Conservation (phyloP, 345 rosid species). For the Eutrema heterophyllum region DNA sequence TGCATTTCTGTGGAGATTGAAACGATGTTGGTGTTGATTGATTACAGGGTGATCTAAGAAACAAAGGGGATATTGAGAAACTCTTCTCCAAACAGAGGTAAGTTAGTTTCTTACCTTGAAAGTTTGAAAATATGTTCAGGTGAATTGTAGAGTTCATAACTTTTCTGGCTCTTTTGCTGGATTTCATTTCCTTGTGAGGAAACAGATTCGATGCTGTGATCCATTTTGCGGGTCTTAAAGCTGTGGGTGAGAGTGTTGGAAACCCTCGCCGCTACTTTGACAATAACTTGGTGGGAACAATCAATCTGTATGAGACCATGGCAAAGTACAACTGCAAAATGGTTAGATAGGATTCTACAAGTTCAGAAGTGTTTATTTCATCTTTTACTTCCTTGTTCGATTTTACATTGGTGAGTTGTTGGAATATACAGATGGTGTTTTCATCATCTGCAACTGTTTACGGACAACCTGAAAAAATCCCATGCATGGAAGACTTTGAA, state of each 20-base stretch:
- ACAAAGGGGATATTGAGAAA: slow-evolving; percentile 74
- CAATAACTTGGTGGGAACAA: slow-evolving; percentile 70
- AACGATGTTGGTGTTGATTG: background rate
- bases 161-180: background rate
- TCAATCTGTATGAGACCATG: slow-evolving; percentile 68
- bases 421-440: slow-evolving; percentile 67
- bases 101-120: slow-evolving; percentile 9
- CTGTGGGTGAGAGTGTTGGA: slow-evolving; percentile 82
- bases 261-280: slow-evolving; percentile 82
- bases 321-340: slow-evolving; percentile 67
- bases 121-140: background rate
- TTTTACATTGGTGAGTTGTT: background rate
- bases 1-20: background rate
- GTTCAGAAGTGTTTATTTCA: background rate
- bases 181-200: slow-evolving; percentile 11
- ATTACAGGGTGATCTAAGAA: slow-evolving; percentile 87
- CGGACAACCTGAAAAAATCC: slow-evolving; percentile 88
- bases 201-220: slow-evolving; percentile 86
- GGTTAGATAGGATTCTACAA: slow-evolving; percentile 28
- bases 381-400: background rate
- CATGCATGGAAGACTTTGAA: slow-evolving; percentile 71
- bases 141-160: background rate
- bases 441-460: slow-evolving; percentile 96
- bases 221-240: slow-evolving; percentile 92
- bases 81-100: slow-evolving; percentile 64